phyloP scores from a whole-genome alignment of 306 rosid species.

The Castanea sativa region DNA sequence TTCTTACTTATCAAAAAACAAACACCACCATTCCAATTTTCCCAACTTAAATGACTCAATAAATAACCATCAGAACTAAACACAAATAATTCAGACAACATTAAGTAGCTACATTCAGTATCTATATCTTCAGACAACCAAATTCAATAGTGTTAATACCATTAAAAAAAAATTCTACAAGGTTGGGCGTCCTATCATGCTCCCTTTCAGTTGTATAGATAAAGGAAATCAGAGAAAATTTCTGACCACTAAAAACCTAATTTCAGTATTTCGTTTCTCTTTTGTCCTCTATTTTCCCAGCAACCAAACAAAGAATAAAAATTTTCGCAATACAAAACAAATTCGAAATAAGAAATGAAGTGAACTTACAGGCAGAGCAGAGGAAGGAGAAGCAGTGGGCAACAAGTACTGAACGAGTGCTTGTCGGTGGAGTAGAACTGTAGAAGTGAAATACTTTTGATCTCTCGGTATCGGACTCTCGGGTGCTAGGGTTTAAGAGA shows the following conservation, averaged over 20 bases:
- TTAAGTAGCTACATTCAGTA: not conserved
- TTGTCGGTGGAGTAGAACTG: not conserved
- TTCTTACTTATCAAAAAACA: too few species aligned
- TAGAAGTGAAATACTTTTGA: not conserved
- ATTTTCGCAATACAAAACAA: not conserved
- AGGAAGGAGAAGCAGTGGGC: not conserved
- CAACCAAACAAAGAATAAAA: not conserved
- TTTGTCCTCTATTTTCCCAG: not conserved
- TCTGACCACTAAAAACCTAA: not conserved
- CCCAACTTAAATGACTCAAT: too few species aligned
- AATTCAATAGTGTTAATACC: not conserved
- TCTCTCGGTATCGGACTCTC: not conserved
- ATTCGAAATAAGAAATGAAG: not conserved
- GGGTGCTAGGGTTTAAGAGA: constrained; percentile 38
- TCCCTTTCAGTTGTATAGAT: not conserved
- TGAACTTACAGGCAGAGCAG: not conserved
- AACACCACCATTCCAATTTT: too few species aligned
- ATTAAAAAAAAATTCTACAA: too few species aligned
- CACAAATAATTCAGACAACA: not conserved
- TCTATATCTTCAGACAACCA: not conserved
- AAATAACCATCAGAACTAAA: not conserved
- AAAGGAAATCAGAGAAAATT: not conserved
- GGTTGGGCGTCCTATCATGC: too few species aligned
- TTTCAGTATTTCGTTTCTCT: not conserved
- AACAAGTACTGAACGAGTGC: not conserved